Base-by-base conservation (phyloP, 164 flowering plant species). In the Taxillus chinensis region DNA sequence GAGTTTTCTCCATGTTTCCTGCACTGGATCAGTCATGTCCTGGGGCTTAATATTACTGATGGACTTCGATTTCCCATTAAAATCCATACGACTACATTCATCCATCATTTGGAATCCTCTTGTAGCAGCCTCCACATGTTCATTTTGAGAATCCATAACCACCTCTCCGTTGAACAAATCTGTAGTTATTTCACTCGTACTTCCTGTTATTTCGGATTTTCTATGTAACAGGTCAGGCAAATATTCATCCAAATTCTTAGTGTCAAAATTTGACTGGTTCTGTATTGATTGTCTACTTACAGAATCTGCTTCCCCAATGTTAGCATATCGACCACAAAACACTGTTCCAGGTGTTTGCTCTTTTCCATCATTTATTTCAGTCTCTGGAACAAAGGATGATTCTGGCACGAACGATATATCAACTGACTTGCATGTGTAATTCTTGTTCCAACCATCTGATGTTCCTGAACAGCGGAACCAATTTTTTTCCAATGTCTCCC, bases 11-110 rank as follows among this genome's bases (percentile, higher is more conserved):
- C 99, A 95, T 61, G 83, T 67, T 62, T 87, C 84, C 70, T 78
- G 82, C 39, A 89, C 87, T 37, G 58, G 54, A 75, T 78, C 61
- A 58, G 58, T 56, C 17, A 16, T 57, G 14, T 41, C 57, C 15
- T 15, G 42, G 48, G 72, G 63, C 41, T 41, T 62, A 51, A 60
- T 59, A 41, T 70, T 62, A 61, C 67, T 63, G 13, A 70, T 17
- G 17, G 65, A 50, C 51, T 62, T 65, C 51, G 67, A 65, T 45
- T 63, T 64, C 63, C 38, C 62, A 49, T 55, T 74, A 57, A 86
- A 81, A 75, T 79, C 85, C 60, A 86, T 80, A 39, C 90, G 85
- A 70, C 99, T 95, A 61, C 96, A 91, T 68, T 95, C 97, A 79
- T 95, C 99, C 90, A 86, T 72, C 55, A 74, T 59, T 57, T 77